These are phyloP conservation scores for Camellia granthamiana DNA, from an alignment of 148 eudicot genomes.

Conservation along the genomic window DNA sequence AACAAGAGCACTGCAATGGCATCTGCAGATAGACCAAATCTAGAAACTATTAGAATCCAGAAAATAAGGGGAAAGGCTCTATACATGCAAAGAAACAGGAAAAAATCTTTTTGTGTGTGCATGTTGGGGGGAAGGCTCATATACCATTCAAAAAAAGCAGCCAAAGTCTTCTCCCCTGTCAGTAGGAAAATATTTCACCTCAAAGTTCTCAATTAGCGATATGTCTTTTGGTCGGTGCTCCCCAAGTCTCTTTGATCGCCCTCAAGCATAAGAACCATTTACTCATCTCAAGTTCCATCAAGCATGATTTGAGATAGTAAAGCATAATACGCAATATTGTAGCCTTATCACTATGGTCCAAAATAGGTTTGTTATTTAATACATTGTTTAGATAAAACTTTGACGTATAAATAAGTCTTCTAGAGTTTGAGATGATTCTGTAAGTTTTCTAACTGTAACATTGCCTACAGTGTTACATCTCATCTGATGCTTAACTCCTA, in stretches of 20 bases:
- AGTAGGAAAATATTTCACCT: background rate
- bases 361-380: background rate
- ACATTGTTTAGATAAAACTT: background rate
- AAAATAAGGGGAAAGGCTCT: background rate
- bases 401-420: background rate
- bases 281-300: slow-evolving; percentile 1
- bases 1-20: slow-evolving; percentile 50
- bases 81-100: background rate
- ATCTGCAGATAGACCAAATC: slow-evolving; percentile 34
- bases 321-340: background rate
- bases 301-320: background rate
- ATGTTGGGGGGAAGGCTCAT: background rate
- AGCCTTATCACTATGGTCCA: background rate
- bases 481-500: background rate
- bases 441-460: background rate
- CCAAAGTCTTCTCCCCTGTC: background rate
- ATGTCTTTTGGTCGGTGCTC: background rate
- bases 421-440: background rate
- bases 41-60: background rate
- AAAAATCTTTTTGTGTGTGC: background rate
- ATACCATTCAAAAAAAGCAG: background rate
- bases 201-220: background rate
- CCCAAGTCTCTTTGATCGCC: background rate
- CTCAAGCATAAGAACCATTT: background rate
- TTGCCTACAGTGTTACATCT: background rate